These are phyloP conservation scores for Auriculariales sp. DNA, from an alignment of 768 basidiomycete species.

Conservation along the genomic window DNA sequence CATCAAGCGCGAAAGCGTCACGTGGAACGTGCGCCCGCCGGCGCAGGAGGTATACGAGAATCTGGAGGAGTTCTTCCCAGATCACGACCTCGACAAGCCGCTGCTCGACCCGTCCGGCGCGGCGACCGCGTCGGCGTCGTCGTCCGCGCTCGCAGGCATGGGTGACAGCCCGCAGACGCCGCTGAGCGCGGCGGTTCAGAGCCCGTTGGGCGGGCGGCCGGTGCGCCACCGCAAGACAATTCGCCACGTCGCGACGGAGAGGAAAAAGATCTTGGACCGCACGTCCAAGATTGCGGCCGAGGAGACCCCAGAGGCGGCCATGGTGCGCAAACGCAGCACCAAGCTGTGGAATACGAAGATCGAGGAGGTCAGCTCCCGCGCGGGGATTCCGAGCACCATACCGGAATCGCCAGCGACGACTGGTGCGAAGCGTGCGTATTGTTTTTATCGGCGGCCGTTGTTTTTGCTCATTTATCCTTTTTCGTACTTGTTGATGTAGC, in stretches of 20 bases:
- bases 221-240: conserved; percentile 78
- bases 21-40: conserved; percentile 83
- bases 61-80: conserved; percentile 89
- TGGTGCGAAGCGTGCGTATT: conserved; percentile 50
- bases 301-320: conserved; percentile 27
- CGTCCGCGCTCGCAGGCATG: neutral
- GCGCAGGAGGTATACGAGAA: conserved; percentile 89
- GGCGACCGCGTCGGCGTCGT: conserved; percentile 57
- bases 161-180: conserved; percentile 24
- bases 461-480: neutral
- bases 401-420: conserved; percentile 46
- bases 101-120: conserved; percentile 76
- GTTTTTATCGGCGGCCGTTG: conserved; percentile 2
- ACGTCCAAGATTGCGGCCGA: conserved; percentile 44
- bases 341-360: conserved; percentile 91
- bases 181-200: conserved; percentile 22
- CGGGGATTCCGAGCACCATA: conserved; percentile 34
- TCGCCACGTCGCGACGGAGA: conserved; percentile 77
- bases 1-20: conserved; percentile 44
- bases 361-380: conserved; percentile 78
- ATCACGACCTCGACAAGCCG: conserved; percentile 90
- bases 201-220: conserved; percentile 22
- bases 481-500: neutral
- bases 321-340: conserved; percentile 71
- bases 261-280: conserved; percentile 63